Base-by-base conservation (phyloP, 352 stramenopile genomes). In the Blastocystis sp. region DNA sequence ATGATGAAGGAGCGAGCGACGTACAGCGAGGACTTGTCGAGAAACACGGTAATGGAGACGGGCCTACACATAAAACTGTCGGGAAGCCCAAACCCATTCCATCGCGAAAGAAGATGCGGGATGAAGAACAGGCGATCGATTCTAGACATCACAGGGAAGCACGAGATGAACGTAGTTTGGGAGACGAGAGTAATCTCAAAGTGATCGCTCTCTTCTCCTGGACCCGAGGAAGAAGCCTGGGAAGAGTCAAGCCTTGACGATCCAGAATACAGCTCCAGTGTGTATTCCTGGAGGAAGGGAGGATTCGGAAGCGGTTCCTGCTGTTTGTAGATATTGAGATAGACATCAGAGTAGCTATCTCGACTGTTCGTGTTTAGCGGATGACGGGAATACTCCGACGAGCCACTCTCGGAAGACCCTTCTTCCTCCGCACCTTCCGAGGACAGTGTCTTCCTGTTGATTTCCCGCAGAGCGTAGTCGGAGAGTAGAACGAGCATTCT, bases 171-270 rank as follows among this genome's bases (percentile, higher is more conserved):
- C 74, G 74, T 59, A 45, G 74, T 68, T 28, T 84, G 74, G 52
- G 74, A 84, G 48, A 84, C 60, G 21, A 84, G n/a, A 1, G 74
- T 84, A 9, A 84, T 64, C 68, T 43, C 60, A 57, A 57, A 57
- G 6, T 14, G 6, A 14, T 57, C 48, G 14, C 14, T 0, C 48
- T 17, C 48, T 57, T 57, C 48, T 14, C 6, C 48, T 17, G 6
- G 6, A 7, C 6, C 48, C 14, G 6, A 7, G 6, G 48, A 57
- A 17, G 6, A 7, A 17, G 6, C 48, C 6, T 7, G 14, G 14
- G 48, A 14, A 57, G 14, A 1, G 6, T 7, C 48, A 57, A 57
- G 6, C 48, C 48, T 7, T 57, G 6, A 0, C 48, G 48, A 57
- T 17, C 48, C 48, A 57, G 48, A 57, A 57, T 57, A 57, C 48